Percentiles rank a stretch among this genome's conserved stretches.
phyloP scores from a whole-genome alignment of 805 yeast species.

The Wickerhamiella brachini region DNA sequence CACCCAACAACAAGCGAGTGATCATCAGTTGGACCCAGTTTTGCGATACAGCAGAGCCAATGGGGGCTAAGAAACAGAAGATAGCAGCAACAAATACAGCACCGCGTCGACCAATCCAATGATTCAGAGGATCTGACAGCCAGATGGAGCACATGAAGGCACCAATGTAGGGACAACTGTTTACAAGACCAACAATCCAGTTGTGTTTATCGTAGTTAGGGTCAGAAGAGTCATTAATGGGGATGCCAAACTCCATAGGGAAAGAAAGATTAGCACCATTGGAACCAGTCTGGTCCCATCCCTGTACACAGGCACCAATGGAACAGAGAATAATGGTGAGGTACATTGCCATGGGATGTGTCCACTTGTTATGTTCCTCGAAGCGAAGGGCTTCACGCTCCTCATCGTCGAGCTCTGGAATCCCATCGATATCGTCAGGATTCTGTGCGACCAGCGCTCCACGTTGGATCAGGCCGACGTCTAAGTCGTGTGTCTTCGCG shows the following conservation, averaged over 20 bases:
- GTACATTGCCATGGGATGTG: slow-evolving; percentile 30
- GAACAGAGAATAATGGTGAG: slow-evolving; percentile 44
- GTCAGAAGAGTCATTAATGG: slow-evolving; percentile 1
- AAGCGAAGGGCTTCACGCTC: slow-evolving; percentile 25
- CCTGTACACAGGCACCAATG: slow-evolving; percentile 54
- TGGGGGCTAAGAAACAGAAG: slow-evolving; percentile 40
- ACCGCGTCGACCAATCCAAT: slow-evolving; percentile 41
- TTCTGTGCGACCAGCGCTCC: slow-evolving; percentile 43
- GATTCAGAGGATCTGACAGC: slow-evolving; percentile 27
- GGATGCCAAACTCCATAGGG: slow-evolving; percentile 33
- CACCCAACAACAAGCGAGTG: slow-evolving; percentile 42
- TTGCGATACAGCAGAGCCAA: slow-evolving; percentile 34
- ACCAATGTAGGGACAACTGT: slow-evolving; percentile 48
- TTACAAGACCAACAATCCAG: slow-evolving; percentile 43
- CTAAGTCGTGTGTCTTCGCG: slow-evolving; percentile 13
- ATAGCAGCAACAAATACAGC: slow-evolving; percentile 36
- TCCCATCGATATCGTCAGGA: slow-evolving; percentile 20
- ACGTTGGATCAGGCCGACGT: slow-evolving; percentile 11
- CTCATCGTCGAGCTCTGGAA: slow-evolving; percentile 19
- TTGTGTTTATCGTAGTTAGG: slow-evolving; percentile 15
- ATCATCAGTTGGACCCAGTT: slow-evolving; percentile 45
- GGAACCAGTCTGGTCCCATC: slow-evolving; percentile 58
- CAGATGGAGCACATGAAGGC: slow-evolving; percentile 34
- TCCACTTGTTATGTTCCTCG: slow-evolving; percentile 36
- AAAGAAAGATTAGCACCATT: slow-evolving; percentile 51